A percentile compares a stretch with the other conserved stretches of the same genome.
These are phyloP conservation scores for Gossypium arboreum DNA, from an alignment of 345 rosid species.

Conservation along the genomic window DNA sequence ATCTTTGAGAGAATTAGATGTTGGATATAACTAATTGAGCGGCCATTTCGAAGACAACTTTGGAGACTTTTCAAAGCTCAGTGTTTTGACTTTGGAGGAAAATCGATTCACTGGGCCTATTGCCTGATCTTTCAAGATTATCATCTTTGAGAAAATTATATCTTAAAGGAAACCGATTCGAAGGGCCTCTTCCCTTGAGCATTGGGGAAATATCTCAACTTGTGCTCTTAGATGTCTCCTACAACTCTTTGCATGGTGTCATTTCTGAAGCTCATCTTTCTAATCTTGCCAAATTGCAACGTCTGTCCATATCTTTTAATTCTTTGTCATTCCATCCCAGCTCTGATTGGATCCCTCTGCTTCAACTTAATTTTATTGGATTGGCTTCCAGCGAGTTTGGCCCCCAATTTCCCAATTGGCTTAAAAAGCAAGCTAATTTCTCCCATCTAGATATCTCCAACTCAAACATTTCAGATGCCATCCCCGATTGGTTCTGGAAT, in stretches of 20 bases:
- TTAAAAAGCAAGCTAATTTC: constrained; percentile 11
- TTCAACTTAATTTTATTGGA: not conserved
- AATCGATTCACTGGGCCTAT: too few relatives aligned
- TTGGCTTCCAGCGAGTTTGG: not conserved
- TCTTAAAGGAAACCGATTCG: not conserved
- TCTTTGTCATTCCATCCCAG: constrained; percentile 2
- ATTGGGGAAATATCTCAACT: constrained; percentile 11
- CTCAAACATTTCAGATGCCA: constrained; percentile 8
- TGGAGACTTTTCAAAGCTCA: not conserved
- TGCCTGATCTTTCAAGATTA: too few relatives aligned
- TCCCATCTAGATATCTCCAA: constrained; percentile 8
- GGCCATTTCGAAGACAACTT: not conserved
- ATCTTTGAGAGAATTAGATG: constrained; percentile 10
- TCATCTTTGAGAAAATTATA: too few relatives aligned
- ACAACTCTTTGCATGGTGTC: constrained; percentile 10
- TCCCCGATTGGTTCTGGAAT: constrained; percentile 20
- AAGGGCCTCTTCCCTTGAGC: not conserved
- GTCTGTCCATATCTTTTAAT: not conserved
- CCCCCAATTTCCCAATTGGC: constrained; percentile 13
- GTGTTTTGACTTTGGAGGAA: too few relatives aligned
- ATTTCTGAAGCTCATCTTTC: constrained; percentile 15
- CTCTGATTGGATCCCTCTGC: constrained; percentile 3
- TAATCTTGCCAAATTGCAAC: constrained; percentile 7
- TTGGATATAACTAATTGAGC: constrained; percentile 18
- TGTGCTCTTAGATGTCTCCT: not conserved